Conservation (phyloP, 1,284 basidiomycete species). For the Pseudozyma hubeiensis region DNA sequence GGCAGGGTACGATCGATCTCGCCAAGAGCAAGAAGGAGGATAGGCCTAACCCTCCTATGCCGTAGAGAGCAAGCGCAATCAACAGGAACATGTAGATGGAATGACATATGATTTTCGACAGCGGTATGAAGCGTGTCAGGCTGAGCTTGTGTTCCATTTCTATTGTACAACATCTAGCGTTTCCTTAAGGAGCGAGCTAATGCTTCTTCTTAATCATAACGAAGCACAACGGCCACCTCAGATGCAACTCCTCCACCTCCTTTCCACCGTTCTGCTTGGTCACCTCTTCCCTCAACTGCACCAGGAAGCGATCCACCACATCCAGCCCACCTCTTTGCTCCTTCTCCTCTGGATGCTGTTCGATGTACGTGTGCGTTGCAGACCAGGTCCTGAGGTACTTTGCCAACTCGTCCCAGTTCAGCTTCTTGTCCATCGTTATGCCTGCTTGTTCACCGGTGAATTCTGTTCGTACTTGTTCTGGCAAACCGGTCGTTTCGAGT, state of each 20-base stretch:
- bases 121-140: too few relatives aligned
- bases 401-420: slow-evolving; percentile 77
- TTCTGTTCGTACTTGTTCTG: not conserved
- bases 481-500: not conserved
- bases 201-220: slow-evolving; percentile 51
- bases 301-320: slow-evolving; percentile 43
- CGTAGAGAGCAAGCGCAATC: not conserved
- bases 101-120: too few relatives aligned
- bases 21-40: slow-evolving; percentile 6
- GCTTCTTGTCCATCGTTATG: slow-evolving; percentile 72
- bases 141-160: not conserved
- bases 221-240: slow-evolving; percentile 50
- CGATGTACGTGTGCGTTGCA: slow-evolving; percentile 78
- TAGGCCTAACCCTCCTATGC: slow-evolving; percentile 11
- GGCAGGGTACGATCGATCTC: slow-evolving; percentile 23
- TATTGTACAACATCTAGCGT: too few relatives aligned
- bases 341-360: slow-evolving; percentile 75
- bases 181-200: not conserved
- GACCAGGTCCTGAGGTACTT: slow-evolving; percentile 80
- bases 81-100: too few relatives aligned
- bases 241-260: slow-evolving; percentile 25
- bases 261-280: slow-evolving; percentile 22
- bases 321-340: slow-evolving; percentile 35
- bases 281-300: slow-evolving; percentile 13
- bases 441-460: slow-evolving; percentile 8